A percentile compares a stretch with the other conserved stretches of the same genome.
These are phyloP conservation scores for Verticillium alfalfae DNA, from an alignment of 2,329 filamentous ascomycete genomes.

Conservation along the genomic window DNA sequence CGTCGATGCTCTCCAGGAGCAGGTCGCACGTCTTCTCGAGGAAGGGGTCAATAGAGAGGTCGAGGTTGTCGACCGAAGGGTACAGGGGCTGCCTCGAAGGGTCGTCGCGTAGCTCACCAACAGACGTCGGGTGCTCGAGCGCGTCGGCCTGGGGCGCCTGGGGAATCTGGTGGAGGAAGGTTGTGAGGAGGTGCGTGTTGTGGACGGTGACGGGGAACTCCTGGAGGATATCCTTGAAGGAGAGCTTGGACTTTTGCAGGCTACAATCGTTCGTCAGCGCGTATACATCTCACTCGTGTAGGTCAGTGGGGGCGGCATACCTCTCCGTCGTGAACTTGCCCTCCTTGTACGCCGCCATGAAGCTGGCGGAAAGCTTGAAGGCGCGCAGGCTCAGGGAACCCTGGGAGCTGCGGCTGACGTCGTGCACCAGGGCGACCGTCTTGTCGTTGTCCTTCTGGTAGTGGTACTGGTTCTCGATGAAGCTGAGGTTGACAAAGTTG, in stretches of 20 bases:
- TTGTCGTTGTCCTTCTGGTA: slow-evolving; percentile 94
- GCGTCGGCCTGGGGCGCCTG: slow-evolving; percentile 58
- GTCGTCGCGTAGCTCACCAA: slow-evolving; percentile 70
- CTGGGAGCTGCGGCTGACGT: slow-evolving; percentile 91
- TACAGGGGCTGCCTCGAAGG: slow-evolving; percentile 61
- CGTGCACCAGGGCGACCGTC: slow-evolving; percentile 86
- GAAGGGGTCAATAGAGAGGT: slow-evolving; percentile 93
- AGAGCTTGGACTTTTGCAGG: slow-evolving; percentile 88
- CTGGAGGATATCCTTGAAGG: slow-evolving; percentile 87
- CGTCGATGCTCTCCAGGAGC: slow-evolving; percentile 92
- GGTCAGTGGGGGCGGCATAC: slow-evolving; percentile 38
- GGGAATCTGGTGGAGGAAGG: slow-evolving; percentile 90
- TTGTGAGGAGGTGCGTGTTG: slow-evolving; percentile 95
- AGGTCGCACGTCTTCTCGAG: slow-evolving; percentile 98
- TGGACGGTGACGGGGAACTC: slow-evolving; percentile 87
- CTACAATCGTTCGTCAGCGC: slow-evolving; percentile 36
- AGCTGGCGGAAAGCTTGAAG: slow-evolving; percentile 80
- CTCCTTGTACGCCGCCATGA: slow-evolving; percentile 93
- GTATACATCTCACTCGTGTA: background rate
- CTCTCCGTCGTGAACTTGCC: slow-evolving; percentile 94
- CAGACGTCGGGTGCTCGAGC: slow-evolving; percentile 70
- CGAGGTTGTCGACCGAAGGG: slow-evolving; percentile 84
- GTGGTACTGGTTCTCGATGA: slow-evolving; percentile 96
- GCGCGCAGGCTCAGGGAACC: slow-evolving; percentile 85
- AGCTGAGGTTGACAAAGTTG: slow-evolving; percentile 91